Base-by-base conservation (phyloP, 2,329 filamentous ascomycete species). In the Nakataea oryzae region DNA sequence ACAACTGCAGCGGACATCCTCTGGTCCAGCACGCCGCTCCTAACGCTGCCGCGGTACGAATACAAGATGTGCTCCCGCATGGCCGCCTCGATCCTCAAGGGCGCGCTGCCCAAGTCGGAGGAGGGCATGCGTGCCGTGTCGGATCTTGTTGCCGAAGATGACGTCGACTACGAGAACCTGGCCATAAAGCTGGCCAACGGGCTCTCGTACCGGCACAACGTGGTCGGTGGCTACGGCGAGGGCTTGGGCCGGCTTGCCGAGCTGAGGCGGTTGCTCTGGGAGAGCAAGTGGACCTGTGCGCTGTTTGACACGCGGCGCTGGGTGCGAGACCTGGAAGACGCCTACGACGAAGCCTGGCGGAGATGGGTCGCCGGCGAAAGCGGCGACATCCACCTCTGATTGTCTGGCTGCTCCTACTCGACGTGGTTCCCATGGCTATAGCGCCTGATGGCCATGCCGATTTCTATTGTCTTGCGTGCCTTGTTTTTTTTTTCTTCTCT, bases 51-150 rank as follows among this genome's bases (percentile, higher is more conserved):
- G 13, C 85, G 95, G 47, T 97, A 97, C 73, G 85, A 89, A 60
- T 97, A 97, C 76, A 99, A 99, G 75, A 99, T 99, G 95, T 99
- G 95, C 74, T 96, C 91, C 56, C 89, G 95, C 61, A 99, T 99
- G 89, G 95, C 93, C 8, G 93, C 95, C 8, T 96, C 91, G 13
- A 97, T 99, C 62, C 81, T 99, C 32, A 90, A 86, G 66, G 95
- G 95, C 21, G 95, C 95, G 0, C 77, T 99, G 3, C 95, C 95
- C 0, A 88, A 86, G 66, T 81, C 79, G 0, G 75, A 79, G 1
- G 84, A 86, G n/a, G 92, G 93, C 3, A 76, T 78, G 8, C 78
- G 77, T 63, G 90, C 89, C 0, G 88, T 88, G 0, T 73, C 76
- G 24, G 91, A 97, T 63, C 80, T 99, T 32, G 91, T 96, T 62